Conservation (phyloP, 1,284 basidiomycete species). For the Pulchroboletus neoregius region DNA sequence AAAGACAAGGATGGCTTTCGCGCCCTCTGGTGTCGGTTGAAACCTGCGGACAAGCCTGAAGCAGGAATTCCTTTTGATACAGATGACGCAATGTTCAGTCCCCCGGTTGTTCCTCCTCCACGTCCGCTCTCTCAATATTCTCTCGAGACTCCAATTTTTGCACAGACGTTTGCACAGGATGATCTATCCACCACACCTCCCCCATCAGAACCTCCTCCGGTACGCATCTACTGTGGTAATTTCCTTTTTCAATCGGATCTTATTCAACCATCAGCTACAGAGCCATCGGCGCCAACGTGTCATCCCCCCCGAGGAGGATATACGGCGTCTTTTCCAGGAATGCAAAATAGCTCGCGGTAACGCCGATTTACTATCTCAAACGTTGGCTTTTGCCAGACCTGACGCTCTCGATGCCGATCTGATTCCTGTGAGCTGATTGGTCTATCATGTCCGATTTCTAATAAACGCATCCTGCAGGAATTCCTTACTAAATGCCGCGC, state of each 20-base stretch:
- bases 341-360: conserved; percentile 74
- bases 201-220: conserved; percentile 18
- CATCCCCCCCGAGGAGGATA: conserved; percentile 73
- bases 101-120: conserved; percentile 39
- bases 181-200: conserved; percentile 25
- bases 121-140: conserved; percentile 29
- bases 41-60: conserved; percentile 66
- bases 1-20: conserved; percentile 53
- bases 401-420: conserved; percentile 59
- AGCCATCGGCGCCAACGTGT: conserved; percentile 42
- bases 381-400: conserved; percentile 60
- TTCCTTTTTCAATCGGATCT: background rate
- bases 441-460: background rate
- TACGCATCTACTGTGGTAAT: conserved; percentile 8
- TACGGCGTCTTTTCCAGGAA: conserved; percentile 71
- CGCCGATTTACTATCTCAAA: conserved; percentile 61
- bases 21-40: conserved; percentile 64
- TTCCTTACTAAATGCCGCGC: conserved; percentile 66
- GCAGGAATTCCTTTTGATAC: conserved; percentile 72
- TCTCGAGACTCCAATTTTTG: conserved; percentile 31
- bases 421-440: conserved; percentile 49
- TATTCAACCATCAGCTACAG: conserved; percentile 6
- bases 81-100: conserved; percentile 73
- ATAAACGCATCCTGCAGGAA: conserved; percentile 45
- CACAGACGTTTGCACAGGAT: conserved; percentile 18